Evolutionary conservation across 1,284 basidiomycete species (phyloP), one percentile per base, ranked within the genome.

Genomic region (Rhizoctonia solani): DNA sequence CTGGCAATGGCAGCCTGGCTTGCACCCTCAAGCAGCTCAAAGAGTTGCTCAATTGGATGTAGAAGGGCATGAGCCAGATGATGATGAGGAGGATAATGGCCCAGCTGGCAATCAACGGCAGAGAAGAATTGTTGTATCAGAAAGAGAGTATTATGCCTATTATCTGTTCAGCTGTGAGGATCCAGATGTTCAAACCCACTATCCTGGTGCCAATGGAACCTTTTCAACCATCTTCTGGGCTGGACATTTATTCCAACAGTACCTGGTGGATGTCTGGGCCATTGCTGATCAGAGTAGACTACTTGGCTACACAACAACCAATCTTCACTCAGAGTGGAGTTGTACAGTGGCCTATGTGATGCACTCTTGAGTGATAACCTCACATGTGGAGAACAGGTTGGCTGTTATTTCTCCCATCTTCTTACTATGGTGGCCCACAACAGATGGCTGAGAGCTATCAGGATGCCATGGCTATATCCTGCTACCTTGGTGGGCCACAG

Each of bases 401-500:
- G 82, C 0, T 68, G 74, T 3, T 30, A 75, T 6, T 82, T 34
- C 73, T 82, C 19, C 81, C 81, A 1, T 80, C 80, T 0, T 79
- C 78, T 1, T 79, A 78, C 68, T 72, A 71, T 52, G 78, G 78
- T n/a, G 76, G 81, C 9, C 75, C 79, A 27, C 70, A 77, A 0
- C 71, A 79, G 34, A 81, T 83, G 80, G 67, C 75, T 1, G 78
- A 82, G 65, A 68, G 72, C 0, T 79, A 76, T 58, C 81, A 83
- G 54, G 81, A 84, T 70, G 72, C 81, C 0, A 76, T 83, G 73
- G 80, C 81, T 0, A 74, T 82, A 23, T 76, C 76, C 1, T 72
- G 76, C 0, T 69, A 73, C 32, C 78, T 72, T 49, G 68, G 72
- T 1, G 75, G 76, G 16, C 74, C 79, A 3, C 79, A 81, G 68